phyloP scores from a whole-genome alignment of 2,329 filamentous ascomycete species.

The Microascus cirrosus region DNA sequence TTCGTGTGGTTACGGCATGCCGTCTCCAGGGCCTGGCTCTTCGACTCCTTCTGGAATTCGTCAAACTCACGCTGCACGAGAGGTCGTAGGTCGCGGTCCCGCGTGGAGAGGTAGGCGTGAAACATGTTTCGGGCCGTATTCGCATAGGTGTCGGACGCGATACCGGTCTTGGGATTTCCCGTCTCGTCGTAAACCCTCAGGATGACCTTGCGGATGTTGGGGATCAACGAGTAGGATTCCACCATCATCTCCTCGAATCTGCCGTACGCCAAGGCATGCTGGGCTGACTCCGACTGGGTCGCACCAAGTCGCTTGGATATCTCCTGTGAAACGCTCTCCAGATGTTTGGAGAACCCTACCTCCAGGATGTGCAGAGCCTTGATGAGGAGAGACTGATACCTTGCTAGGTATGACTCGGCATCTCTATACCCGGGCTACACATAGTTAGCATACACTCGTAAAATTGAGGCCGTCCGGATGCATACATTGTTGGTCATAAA shows the following conservation, averaged over 20 bases:
- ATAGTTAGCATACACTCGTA: constrained; percentile 9
- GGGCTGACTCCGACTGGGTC: constrained; percentile 47
- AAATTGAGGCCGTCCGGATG: constrained; percentile 1
- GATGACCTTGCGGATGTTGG: constrained; percentile 42
- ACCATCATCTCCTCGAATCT: constrained; percentile 47
- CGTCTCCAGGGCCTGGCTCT: constrained; percentile 37
- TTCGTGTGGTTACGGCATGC: constrained; percentile 48
- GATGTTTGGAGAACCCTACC: constrained; percentile 39
- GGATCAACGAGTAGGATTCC: constrained; percentile 43
- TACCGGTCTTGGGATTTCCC: constrained; percentile 30
- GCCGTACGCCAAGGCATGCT: constrained; percentile 48
- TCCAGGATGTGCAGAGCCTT: constrained; percentile 53
- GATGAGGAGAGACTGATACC: constrained; percentile 71
- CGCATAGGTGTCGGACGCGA: constrained; percentile 39
- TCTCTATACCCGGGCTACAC: constrained; percentile 70
- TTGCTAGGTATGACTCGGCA: constrained; percentile 74
- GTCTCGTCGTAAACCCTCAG: constrained; percentile 39
- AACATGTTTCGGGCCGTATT: constrained; percentile 44
- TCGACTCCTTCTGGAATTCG: constrained; percentile 40
- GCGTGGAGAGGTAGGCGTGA: constrained; percentile 37
- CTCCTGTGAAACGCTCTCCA: constrained; percentile 43
- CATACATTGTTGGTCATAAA: constrained; percentile 84
- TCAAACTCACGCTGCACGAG: constrained; percentile 43
- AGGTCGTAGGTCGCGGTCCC: constrained; percentile 41
- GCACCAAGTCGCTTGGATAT: constrained; percentile 40